phyloP scores from a whole-genome alignment of 2,329 filamentous ascomycete species.

The Chaetomiaceae sp. region DNA sequence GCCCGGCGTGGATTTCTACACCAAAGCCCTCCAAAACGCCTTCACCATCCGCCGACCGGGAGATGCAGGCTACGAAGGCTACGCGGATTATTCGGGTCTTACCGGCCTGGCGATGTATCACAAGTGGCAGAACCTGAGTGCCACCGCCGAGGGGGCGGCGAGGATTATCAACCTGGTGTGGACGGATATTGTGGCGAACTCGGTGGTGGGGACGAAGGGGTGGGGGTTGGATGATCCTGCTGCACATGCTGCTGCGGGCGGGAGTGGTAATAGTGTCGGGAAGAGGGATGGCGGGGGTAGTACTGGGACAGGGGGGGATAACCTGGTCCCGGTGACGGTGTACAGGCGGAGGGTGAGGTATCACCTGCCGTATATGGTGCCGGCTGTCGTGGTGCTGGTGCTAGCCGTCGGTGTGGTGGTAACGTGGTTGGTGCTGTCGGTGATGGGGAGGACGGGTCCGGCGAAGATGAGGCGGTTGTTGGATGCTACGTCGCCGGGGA shows the following conservation, averaged over 20 bases:
- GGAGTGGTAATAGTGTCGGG: too few relatives aligned
- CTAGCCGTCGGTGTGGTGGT: not conserved
- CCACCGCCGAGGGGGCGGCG: not conserved
- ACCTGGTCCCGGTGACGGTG: not conserved
- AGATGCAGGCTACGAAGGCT: not conserved
- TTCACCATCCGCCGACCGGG: constrained; percentile 1
- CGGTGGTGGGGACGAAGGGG: constrained; percentile 9
- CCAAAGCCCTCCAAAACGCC: not conserved
- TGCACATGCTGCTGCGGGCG: too few relatives aligned
- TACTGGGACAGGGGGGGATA: not conserved
- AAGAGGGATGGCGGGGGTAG: not conserved
- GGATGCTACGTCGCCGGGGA: constrained; percentile 6
- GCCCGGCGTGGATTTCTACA: constrained; percentile 8
- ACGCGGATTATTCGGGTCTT: constrained; percentile 8
- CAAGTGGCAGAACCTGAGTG: not conserved
- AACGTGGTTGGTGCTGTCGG: not conserved
- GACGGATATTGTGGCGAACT: constrained; percentile 12
- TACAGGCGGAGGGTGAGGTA: not conserved
- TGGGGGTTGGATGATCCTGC: constrained; percentile 2
- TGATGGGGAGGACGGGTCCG: not conserved
- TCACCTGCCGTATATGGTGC: not conserved
- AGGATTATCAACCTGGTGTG: not conserved
- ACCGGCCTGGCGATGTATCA: not conserved
- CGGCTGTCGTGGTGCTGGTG: constrained; percentile 4
- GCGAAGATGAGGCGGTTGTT: constrained; percentile 4